These are phyloP conservation scores for Mortierella sp. DNA, from an alignment of 371 early-diverging fungal genomes.

Conservation along the genomic window DNA sequence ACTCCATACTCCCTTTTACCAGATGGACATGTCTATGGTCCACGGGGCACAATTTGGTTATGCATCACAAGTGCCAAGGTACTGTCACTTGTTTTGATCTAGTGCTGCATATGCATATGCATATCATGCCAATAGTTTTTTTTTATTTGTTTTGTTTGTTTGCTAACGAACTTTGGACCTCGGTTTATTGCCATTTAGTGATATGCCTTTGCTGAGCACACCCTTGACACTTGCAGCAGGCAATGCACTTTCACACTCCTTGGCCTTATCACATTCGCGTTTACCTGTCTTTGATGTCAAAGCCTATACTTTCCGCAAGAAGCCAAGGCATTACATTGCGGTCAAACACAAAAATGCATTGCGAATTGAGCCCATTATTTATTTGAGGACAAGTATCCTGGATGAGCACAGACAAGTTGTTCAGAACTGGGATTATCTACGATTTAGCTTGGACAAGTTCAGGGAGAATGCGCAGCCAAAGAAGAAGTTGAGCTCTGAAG, in stretches of 20 bases:
- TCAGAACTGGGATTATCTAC: conserved; percentile 49
- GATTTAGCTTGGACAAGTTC: conserved; percentile 41
- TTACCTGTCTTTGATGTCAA: conserved; percentile 51
- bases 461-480: conserved; percentile 53
- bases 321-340: conserved; percentile 51
- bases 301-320: conserved; percentile 56
- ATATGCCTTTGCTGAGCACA: conserved; percentile 23
- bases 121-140: too few relatives aligned
- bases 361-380: conserved; percentile 54
- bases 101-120: too few relatives aligned
- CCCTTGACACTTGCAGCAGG: conserved; percentile 23
- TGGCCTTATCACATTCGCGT: conserved; percentile 2
- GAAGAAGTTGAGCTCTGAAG: conserved; percentile 49
- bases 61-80: conserved; percentile 20
- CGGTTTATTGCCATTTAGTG: conserved; percentile 6
- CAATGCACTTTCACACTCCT: conserved; percentile 15
- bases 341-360: conserved; percentile 55
- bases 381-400: conserved; percentile 48
- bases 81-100: background rate
- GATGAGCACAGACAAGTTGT: conserved; percentile 37
- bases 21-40: conserved; percentile 31
- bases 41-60: conserved; percentile 21
- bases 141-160: too few relatives aligned
- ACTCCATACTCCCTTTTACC: conserved; percentile 49
- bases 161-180: background rate